phyloP scores from a whole-genome alignment of 2,329 filamentous ascomycete genomes.

The Colletotrichum sp. region DNA sequence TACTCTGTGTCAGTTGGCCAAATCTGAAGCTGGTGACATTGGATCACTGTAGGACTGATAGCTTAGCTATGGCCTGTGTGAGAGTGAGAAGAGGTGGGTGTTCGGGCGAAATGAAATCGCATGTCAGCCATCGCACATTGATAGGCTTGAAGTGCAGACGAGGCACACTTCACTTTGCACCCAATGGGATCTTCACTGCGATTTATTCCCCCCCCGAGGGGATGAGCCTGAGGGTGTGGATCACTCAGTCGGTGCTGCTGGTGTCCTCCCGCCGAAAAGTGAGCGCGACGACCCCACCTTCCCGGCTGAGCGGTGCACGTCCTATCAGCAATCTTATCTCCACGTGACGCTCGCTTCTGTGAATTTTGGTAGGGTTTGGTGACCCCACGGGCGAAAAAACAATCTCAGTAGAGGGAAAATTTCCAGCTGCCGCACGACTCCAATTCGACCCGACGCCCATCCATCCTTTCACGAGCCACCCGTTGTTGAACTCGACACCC shows the following conservation, averaged over 20 bases:
- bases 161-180: no score
- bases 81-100: no score
- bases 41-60: no score
- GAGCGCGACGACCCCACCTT: not conserved
- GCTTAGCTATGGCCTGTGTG: no score
- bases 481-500: conserved; percentile 24
- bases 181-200: not conserved
- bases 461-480: conserved; percentile 20
- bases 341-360: conserved; percentile 21
- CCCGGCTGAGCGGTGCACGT: not conserved
- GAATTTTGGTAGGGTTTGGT: conserved; percentile 17
- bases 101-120: no score
- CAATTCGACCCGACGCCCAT: conserved; percentile 19
- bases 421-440: conserved; percentile 14
- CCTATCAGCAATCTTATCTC: not conserved
- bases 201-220: not conserved
- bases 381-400: conserved; percentile 19
- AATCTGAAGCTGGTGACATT: no score
- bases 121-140: no score
- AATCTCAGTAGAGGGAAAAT: conserved; percentile 20
- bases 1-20: no score
- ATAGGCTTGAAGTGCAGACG: no score
- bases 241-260: not conserved
- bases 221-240: not conserved
- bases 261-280: not conserved